Evolutionary conservation across 345 rosid genomes (phyloP), one percentile per base, ranked within the genome.

Genomic region (Lumnitzera racemosa): DNA sequence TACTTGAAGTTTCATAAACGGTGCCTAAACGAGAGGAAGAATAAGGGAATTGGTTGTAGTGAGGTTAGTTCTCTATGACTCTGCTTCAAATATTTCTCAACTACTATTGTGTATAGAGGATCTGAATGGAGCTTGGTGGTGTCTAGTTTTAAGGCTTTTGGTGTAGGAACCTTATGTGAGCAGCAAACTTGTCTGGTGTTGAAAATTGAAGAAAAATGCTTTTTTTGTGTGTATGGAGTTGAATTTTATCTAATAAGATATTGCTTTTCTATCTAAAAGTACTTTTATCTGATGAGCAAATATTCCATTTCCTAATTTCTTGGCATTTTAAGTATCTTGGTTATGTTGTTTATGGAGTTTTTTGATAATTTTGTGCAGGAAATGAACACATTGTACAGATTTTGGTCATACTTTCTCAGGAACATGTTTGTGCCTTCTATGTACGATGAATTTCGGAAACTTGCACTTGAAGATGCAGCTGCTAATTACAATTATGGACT

Each of bases 371-470:
- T 31, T 36, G 12, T 81, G 79, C 90, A 94, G 99, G 99, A 90
- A 80, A 94, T 94, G 99, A 94, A 94, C 69, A 83, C 88, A 15
- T 74, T 94, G 51, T 94, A 87, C 71, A 78, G 97, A 59, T 94
- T 89, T 72, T 94, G 99, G 99, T 84, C 97, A 15, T 94, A 82
- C 76, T 90, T 94, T 75, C 94, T 94, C 51, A 80, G 99, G 76
- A 84, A 84, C 29, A 65, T 76, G 61, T 85, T 87, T 80, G 83
- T 81, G 31, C 82, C 80, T 51, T 78, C 95, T 27, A 84, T 94
- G 87, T 94, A 94, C 73, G 78, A 87, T 31, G 99, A 94, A 69
- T 94, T 94, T 75, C 77, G 63, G 72, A 90, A 83, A 75, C 62
- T 80, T 64, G 95, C 99, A 27, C 76, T 82, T 50, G 99, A 94